Evolutionary conservation across 352 stramenopile species (phyloP).

Genomic region (Globisporangium lucens): DNA sequence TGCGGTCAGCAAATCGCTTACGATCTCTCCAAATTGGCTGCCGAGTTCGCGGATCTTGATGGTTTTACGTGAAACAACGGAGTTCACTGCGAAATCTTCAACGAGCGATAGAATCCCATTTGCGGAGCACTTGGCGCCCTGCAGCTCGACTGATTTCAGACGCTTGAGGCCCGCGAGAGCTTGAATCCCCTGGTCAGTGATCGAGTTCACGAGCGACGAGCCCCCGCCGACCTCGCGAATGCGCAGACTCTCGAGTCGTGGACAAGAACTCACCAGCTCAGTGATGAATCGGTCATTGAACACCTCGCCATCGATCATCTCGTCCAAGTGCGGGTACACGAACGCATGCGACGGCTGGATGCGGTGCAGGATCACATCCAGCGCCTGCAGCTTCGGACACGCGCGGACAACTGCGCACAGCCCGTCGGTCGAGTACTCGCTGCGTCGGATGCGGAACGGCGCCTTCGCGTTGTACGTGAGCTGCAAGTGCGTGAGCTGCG

Average conservation of each 20-base stretch:
- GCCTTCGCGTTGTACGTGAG: conserved; percentile 50
- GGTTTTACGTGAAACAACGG: not conserved
- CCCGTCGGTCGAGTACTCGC: conserved; percentile 42
- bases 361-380: conserved; percentile 50
- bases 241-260: conserved; percentile 23
- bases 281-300: conserved; percentile 45
- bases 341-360: conserved; percentile 40
- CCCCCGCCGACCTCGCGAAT: conserved; percentile 34
- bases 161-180: conserved; percentile 21
- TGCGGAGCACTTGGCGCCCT: conserved; percentile 33
- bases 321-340: conserved; percentile 54
- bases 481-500: conserved; percentile 36
- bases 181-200: conserved; percentile 32
- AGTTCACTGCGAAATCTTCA: not conserved
- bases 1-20: conserved; percentile 26
- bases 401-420: conserved; percentile 34
- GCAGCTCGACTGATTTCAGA: conserved; percentile 31
- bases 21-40: conserved; percentile 37
- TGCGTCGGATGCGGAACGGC: conserved; percentile 45
- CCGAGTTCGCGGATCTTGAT: conserved; percentile 36
- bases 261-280: conserved; percentile 24
- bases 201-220: conserved; percentile 24
- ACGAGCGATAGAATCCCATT: conserved; percentile 23
- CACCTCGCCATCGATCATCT: conserved; percentile 53
- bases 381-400: conserved; percentile 27